A percentile compares a stretch with the other conserved stretches of the same genome.
Conservation (phyloP, 345 rosid species). For the Syzygium aqueum region DNA sequence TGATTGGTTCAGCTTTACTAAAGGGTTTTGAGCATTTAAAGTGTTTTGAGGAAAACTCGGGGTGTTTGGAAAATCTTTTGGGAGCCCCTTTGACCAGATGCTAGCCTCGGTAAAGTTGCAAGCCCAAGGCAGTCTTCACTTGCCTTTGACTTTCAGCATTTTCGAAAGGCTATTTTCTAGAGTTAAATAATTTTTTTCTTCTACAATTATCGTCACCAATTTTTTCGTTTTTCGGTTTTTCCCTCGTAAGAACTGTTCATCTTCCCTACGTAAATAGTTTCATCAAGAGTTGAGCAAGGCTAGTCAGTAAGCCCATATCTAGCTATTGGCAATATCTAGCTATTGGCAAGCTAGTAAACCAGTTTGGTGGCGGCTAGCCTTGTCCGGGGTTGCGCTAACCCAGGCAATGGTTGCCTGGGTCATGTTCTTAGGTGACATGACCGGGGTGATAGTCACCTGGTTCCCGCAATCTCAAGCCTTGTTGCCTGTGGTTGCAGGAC, state of each 20-base stretch:
- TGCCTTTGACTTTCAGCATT: neutral
- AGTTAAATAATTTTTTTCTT: neutral
- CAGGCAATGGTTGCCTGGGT: neutral
- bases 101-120: neutral
- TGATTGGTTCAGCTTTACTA: too few relatives aligned
- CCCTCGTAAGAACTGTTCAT: neutral
- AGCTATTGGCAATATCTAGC: rapidly evolving
- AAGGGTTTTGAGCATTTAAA: neutral
- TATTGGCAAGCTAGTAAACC: neutral
- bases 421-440: too few relatives aligned
- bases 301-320: rapidly evolving
- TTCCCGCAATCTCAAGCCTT: neutral
- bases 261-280: neutral
- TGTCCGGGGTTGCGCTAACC: rapidly evolving
- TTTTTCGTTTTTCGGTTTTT: neutral
- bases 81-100: neutral
- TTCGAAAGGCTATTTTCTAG: too few relatives aligned
- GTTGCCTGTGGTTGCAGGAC: neutral
- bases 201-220: neutral
- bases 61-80: neutral
- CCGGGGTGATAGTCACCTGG: neutral
- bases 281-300: neutral
- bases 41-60: neutral
- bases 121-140: neutral
- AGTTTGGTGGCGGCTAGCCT: neutral